Base-by-base conservation (phyloP, 1,284 basidiomycete species). In the Boletus semigastroideus region DNA sequence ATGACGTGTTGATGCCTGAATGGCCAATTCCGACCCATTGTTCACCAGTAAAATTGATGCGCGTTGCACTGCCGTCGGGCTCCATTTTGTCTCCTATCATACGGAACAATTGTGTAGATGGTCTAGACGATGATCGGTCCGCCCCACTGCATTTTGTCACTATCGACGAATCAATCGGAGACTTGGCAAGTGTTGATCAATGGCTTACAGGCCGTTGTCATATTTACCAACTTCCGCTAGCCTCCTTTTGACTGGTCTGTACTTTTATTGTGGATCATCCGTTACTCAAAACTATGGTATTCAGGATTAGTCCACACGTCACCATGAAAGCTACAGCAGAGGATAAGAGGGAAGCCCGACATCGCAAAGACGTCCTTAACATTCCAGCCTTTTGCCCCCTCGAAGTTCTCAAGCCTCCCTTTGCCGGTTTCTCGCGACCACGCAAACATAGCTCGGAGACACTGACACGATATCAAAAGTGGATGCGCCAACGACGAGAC, bases 11-110 rank as follows among this genome's bases (percentile, higher is more conserved):
- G 10, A 66, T 88, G 6, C 87, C 87, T 1, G 66, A 77, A 13
- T 84, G 83, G 61, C 87, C 87, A 0, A 61, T 78, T n/a, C 86
- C 87, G 0, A 78, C 81, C 0, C 83, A 88, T 71, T 71, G 62
- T 31, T 61, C 68, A 25, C 68, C 69, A 33, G 59, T 69, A 11
- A 63, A 63, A 20, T 40, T 59, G 31, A 57, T 61, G 20, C 63
- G 62, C 19, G 59, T 59, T 40, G 61, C 53, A 13, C 64, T 80
- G 10, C 71, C 76, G 10, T 76, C 70, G 20, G 73, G 72, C 5
- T 59, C 66, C 11, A 55, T 61, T 20, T 51, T 79, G 34, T 57
- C 57, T 40, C 73, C 78, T 42, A 57, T 75, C 39, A 67, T 78
- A 44, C 67, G 81, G 51, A 66, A 75, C 48, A 68, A 64, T 45